Evolutionary conservation across 768 basidiomycete species (phyloP).

Genomic region (Leccinum boreale): DNA sequence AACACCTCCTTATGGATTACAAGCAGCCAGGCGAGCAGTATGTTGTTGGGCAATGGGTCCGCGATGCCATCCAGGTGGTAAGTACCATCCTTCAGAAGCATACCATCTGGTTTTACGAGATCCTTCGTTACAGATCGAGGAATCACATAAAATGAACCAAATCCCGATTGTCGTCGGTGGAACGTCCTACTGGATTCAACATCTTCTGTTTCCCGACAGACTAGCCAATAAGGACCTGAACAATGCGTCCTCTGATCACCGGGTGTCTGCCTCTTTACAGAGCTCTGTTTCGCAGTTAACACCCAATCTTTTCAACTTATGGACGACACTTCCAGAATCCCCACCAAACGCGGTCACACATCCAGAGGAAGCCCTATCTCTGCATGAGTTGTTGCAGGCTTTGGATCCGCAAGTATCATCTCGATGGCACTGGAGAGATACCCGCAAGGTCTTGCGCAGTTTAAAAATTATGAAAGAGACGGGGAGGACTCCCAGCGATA

Average conservation of each 20-base stretch:
- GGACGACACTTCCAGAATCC: constrained; percentile 54
- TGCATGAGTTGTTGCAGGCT: constrained; percentile 61
- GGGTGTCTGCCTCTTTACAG: constrained; percentile 37
- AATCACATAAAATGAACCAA: constrained; percentile 57
- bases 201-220: constrained; percentile 85
- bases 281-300: constrained; percentile 45
- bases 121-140: constrained; percentile 56
- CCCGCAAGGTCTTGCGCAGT: constrained; percentile 82
- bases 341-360: constrained; percentile 55
- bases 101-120: not conserved
- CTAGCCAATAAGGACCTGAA: constrained; percentile 37
- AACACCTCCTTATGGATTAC: constrained; percentile 88
- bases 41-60: constrained; percentile 83
- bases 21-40: constrained; percentile 87
- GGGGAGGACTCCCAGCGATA: constrained; percentile 61
- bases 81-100: constrained; percentile 27
- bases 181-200: constrained; percentile 97
- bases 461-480: constrained; percentile 74
- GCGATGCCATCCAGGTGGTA: constrained; percentile 75
- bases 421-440: constrained; percentile 96
- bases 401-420: constrained; percentile 74
- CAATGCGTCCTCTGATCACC: not conserved
- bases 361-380: constrained; percentile 54
- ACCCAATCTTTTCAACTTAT: constrained; percentile 46
- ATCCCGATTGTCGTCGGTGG: constrained; percentile 93